Percentiles rank a stretch among this genome's conserved stretches.
These are phyloP conservation scores for Suhomyces yuchorum DNA, from an alignment of 1,139 yeast species.

Conservation along the genomic window DNA sequence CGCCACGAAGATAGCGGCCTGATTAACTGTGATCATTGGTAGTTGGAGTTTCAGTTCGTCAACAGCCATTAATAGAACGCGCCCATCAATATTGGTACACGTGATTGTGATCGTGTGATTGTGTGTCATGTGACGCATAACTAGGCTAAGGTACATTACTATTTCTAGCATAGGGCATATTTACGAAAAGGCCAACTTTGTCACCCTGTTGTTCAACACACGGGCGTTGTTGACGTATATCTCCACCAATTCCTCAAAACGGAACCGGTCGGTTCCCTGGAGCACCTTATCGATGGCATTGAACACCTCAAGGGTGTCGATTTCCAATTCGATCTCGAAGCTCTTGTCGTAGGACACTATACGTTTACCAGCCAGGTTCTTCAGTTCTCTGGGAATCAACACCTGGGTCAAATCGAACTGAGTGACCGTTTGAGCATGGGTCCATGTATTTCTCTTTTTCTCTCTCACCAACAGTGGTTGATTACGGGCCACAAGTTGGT, in stretches of 20 bases:
- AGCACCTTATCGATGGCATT: conserved; percentile 58
- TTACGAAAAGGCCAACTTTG: conserved; percentile 36
- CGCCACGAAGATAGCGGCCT: conserved; percentile 1
- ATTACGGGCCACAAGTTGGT: conserved; percentile 37
- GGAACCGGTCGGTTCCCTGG: conserved; percentile 54
- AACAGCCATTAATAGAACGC: not conserved
- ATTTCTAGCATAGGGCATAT: no score
- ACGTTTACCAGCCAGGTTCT: conserved; percentile 43
- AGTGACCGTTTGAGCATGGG: conserved; percentile 69
- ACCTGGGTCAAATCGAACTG: conserved; percentile 72
- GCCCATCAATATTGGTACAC: not conserved
- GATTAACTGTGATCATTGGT: conserved; percentile 8
- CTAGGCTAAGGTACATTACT: no score
- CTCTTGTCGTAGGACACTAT: conserved; percentile 44
- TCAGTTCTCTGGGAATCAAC: conserved; percentile 47
- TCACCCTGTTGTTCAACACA: conserved; percentile 46
- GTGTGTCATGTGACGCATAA: no score
- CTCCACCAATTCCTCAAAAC: conserved; percentile 72
- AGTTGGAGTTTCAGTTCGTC: not conserved
- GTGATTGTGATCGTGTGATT: not conserved
- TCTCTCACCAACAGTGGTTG: conserved; percentile 57
- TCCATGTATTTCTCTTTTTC: conserved; percentile 64
- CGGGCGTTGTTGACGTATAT: conserved; percentile 74
- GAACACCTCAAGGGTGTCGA: conserved; percentile 65
- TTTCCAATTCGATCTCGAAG: conserved; percentile 71